Conservation (phyloP, 2,329 filamentous ascomycete genomes). For the Didymellaceae sp. region DNA sequence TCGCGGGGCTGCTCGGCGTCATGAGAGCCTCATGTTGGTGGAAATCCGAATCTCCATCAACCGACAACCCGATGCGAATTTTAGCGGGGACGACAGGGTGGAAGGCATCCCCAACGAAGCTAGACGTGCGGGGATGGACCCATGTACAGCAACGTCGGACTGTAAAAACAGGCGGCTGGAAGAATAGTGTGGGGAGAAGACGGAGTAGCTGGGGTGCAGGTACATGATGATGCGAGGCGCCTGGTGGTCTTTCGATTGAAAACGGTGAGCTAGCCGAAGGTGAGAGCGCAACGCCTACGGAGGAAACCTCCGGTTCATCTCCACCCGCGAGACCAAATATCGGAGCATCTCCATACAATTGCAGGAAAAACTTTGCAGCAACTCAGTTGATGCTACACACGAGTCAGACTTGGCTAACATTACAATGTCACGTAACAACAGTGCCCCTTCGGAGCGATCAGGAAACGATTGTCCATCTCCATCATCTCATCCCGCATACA, state of each 20-base stretch:
- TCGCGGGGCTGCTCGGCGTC: conserved; percentile 14
- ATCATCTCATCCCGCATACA: conserved; percentile 45
- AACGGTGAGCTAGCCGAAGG: conserved; percentile 4
- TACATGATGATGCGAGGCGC: conserved; percentile 1
- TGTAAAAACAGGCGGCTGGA: conserved; percentile 13
- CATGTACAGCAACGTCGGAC: conserved; percentile 10
- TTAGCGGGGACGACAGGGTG: conserved; percentile 15
- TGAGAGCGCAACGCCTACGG: too few relatives aligned
- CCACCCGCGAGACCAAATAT: too few relatives aligned
- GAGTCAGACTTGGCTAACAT: not conserved
- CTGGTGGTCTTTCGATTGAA: too few relatives aligned
- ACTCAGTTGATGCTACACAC: too few relatives aligned
- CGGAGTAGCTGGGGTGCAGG: conserved; percentile 7
- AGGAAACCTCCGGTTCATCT: too few relatives aligned
- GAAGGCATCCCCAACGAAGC: conserved; percentile 10
- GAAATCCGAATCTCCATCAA: conserved; percentile 20
- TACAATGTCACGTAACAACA: conserved; percentile 46
- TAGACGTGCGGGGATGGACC: conserved; percentile 13
- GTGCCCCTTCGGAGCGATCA: conserved; percentile 50
- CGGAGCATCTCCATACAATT: too few relatives aligned
- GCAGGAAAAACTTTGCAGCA: too few relatives aligned
- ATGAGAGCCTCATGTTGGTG: conserved; percentile 22
- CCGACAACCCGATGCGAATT: conserved; percentile 7
- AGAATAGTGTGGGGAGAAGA: conserved; percentile 13
- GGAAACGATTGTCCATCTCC: conserved; percentile 50